These are phyloP conservation scores for Cyclotella choctawhatcheeana DNA, from an alignment of 108 stramenopile species.

Conservation along the genomic window DNA sequence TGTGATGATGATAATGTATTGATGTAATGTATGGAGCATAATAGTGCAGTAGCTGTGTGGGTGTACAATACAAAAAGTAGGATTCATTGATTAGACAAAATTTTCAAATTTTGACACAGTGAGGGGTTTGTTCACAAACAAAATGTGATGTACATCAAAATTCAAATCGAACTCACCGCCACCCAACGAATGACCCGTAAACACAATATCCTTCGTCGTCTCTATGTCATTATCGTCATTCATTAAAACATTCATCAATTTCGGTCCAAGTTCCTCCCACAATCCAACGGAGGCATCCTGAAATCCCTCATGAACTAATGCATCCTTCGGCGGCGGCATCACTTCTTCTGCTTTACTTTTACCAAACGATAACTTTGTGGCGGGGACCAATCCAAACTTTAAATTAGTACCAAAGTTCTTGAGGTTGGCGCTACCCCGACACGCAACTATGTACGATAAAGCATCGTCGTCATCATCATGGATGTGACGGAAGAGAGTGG, in stretches of 20 bases:
- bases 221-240: background rate
- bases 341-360: no score
- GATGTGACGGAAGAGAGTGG: slow-evolving; percentile 51
- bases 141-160: background rate
- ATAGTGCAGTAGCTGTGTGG: slow-evolving; percentile 46
- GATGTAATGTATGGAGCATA: slow-evolving; percentile 58
- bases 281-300: slow-evolving; percentile 57
- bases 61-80: no score
- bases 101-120: background rate
- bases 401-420: slow-evolving; percentile 66
- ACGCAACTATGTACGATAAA: slow-evolving; percentile 50
- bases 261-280: slow-evolving; percentile 51
- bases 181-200: slow-evolving; percentile 46
- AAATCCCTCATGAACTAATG: slow-evolving; percentile 63
- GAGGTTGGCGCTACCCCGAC: slow-evolving; percentile 60
- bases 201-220: slow-evolving; percentile 26
- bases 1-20: slow-evolving; percentile 18
- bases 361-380: slow-evolving; percentile 29
- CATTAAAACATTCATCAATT: slow-evolving; percentile 18
- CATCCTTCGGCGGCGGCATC: slow-evolving; percentile 17
- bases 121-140: background rate
- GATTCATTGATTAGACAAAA: no score
- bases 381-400: slow-evolving; percentile 54
- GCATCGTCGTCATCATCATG: background rate
- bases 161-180: slow-evolving; percentile 14